Evolutionary conservation across 225 moss, liverwort and hornwort species (phyloP), one percentile per base, ranked within the genome.

Genomic region (Rhytidiadelphus loreus): DNA sequence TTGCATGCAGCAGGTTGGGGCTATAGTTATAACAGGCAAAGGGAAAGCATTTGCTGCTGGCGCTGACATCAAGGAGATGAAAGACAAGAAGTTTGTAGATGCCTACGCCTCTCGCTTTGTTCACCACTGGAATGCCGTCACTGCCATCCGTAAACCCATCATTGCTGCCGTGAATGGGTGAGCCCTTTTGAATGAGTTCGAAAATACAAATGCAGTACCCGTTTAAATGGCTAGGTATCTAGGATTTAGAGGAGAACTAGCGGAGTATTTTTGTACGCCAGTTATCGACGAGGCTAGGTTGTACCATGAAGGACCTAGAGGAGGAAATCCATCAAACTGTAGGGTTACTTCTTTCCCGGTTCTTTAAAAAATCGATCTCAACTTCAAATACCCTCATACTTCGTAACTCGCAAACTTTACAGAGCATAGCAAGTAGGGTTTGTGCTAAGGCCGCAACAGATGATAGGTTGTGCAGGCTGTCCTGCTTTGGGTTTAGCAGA

Each of bases 31-130:
- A 85, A 97, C 96, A 83, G 98, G 98, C 52, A 93, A 89, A 82
- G 98, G 93, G 55, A 97, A 98, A 89, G 96, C 97, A 9, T 98
- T 97, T 86, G 97, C 98, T 89, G 98, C 97, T 86, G 98, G 98
- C 86, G 98, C 97, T 59, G 98, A 98, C 90, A 97, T 97, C 70
- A 97, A 97, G 91, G 96, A 98, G 90, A 96, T 97, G 96, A 97
- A 95, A 89, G 94, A 97, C 89, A 95, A 91, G 90, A 91, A 55
- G 44, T 93, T 97, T 74, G 89, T 95, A 78, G 94, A 95, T 88
- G 96, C 97, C 5, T 94, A 92, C 24, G 82, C 88, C 21, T 90
- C 95, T 86, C 95, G 94, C 59, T 92, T 97, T 86, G 92, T 94
- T 72, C 91, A 91, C 62, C 94, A 93, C 81, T 96, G 96, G 95